Evolutionary conservation across 257 asterid species (phyloP), one percentile per base, ranked within the genome.

Genomic region (Eucommia ulmoides): DNA sequence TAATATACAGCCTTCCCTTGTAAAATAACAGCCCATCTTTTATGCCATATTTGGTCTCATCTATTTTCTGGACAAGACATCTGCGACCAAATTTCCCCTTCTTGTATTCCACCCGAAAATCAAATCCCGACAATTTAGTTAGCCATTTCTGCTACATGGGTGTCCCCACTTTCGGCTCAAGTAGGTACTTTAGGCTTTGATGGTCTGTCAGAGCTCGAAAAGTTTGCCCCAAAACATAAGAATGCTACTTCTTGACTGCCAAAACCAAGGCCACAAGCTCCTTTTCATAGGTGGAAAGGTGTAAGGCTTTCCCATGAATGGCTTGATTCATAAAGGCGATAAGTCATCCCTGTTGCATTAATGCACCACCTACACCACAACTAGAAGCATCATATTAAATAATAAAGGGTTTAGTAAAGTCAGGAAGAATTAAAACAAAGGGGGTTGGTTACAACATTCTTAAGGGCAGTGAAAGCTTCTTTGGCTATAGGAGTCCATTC

Each of bases 31-130:
- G 35, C 35, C 35, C 35, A 11, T 11, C 7, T 26, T 26, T 11
- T 11, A 5, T 3, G 11, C 7, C 5, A 11, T 3, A 26, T 11
- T 26, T 26, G 7, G 35, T 5, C 35, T 26, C 11, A 26, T 8
- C 50, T 22, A 7, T 3, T 20, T 14, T 4, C 54, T 33, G 1
- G 59, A 60, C 5, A 60, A 24, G 1, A 60, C 54, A 35, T 60
- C 60, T 1, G 24, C 54, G 0, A 21, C 54, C 0, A 8, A 2
- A 20, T 60, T 60, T 24, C 1, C 59, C 59, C 0, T 5, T 41
- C 8, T 22, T 12, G 21, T 60, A 52, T 1, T 17, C 7, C 1
- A 60, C 33, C 11, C 45, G 41, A 52, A 23, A 60, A 20, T 45
- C 60, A 29, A 12, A 60, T 12, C 54, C 50, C 7, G 53, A 1